Evolutionary conservation across 176 grass and related monocot genomes (phyloP), one percentile per base, ranked within the genome.

Genomic region (Oryza brachyantha): DNA sequence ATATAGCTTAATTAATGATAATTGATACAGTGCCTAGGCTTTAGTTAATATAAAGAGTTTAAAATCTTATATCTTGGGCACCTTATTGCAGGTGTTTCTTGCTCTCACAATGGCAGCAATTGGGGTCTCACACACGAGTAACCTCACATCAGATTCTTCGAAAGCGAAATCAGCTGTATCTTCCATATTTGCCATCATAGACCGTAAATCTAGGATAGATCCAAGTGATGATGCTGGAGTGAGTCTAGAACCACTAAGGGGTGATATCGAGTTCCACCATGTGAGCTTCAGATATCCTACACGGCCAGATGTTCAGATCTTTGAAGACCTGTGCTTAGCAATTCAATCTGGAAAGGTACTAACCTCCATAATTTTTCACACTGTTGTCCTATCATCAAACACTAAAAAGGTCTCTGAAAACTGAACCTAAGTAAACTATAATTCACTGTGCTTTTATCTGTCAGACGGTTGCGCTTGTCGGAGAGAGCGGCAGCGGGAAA

Each of bases 271-370:
- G 85, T 87, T 96, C 42, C 68, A 42, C 5, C 93, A 96, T 42
- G 78, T 96, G 32, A 88, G 87, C 14, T 96, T 96, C 89, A 96
- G 81, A 73, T 96, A 96, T 50, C 93, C 93, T 65, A 87, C 84
- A 1, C 72, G 93, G 1, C 87, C 93, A 0, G 84, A 96, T 70
- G 76, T 96, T 72, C 87, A 96, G 79, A 92, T 96, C 68, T 96
- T 96, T 43, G 70, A 82, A 48, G 93, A 92, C 64, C 70, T 96
- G 10, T 96, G 86, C 78, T 74, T 96, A 68, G 85, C 78, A 65
- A 96, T 96, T 69, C 84, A 61, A 21, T 73, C 81, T 60, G 93
- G 93, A 59, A 88, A 92, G 93, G 93, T 96, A 91, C 21, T 42
- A 34, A 19, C 28, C 3, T n/a, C 35, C 52, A 21, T 10, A 76